Base-by-base conservation (phyloP, 176 grass and related monocot genomes). In the Musa schizocarpa region DNA sequence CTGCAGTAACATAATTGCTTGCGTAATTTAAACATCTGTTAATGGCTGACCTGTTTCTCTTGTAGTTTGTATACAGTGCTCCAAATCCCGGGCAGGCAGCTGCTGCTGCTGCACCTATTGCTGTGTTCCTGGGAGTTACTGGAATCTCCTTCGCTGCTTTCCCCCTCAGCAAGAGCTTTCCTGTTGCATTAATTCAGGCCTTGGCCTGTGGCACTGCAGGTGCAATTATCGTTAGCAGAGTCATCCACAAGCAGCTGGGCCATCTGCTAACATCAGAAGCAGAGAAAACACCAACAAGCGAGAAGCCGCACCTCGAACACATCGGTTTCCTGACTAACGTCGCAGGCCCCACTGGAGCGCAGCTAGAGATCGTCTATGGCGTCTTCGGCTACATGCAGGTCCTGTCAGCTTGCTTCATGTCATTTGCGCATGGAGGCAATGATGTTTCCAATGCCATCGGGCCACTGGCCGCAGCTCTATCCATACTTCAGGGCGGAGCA, bases 401-500 rank as follows among this genome's bases (percentile, higher is more conserved):
- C 52, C 69, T 99, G 65, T 99, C 95, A 59, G 95, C 95, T 74
- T 99, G 95, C 74, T 99, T 99, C 88, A 99, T 99, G 95, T 99
- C 95, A 69, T 94, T 99, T 57, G 91, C 91, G 72, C 95, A 99
- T 26, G 95, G 95, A 69, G 91, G 88, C 34, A 99, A 99, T 62
- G 95, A 99, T 19, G 95, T 94, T 61, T 99, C 95, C 49, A 99
- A 99, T 82, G 95, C 95, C 21, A 94, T 92, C 52, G 95, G 95
- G 6, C 95, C 95, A 0, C 71, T 99, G 57, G 95, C 95, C 8
- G 90, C 78, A 57, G 95, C 95, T 72, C 83, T 99, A 69, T 89
- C 95, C 57, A 91, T 94, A 76, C 88, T 99, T 75, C 88, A 92
- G 50, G 86, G 90, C 0, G 83, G 84, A 43, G 52, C 83, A 19